A percentile compares a stretch with the other conserved stretches of the same genome.
Evolutionary conservation across 352 stramenopile genomes (phyloP).

Genomic region (Phytophthora meadii): DNA sequence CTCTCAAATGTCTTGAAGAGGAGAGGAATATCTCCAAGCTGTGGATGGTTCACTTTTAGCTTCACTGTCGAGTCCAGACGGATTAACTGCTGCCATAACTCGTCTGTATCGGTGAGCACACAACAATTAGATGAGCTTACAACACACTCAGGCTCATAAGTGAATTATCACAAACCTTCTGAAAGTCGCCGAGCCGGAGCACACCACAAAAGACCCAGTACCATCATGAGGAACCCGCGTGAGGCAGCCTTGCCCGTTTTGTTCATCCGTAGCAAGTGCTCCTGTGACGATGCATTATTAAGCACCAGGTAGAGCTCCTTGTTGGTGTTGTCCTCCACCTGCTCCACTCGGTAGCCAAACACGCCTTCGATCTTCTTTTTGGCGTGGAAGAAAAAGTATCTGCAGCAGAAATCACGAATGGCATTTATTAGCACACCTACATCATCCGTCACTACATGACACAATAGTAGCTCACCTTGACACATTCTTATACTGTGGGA

Average conservation of each 20-base stretch:
- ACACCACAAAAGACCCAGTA: conserved; percentile 85
- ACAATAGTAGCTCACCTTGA: conserved; percentile 43
- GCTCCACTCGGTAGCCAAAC: conserved; percentile 80
- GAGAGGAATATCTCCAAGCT: conserved; percentile 74
- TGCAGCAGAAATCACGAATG: conserved; percentile 20
- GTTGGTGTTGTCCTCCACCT: conserved; percentile 67
- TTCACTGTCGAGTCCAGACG: conserved; percentile 70
- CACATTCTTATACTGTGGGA: conserved; percentile 81
- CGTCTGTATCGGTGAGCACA: conserved; percentile 44
- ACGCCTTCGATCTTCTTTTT: conserved; percentile 79
- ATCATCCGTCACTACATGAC: background rate
- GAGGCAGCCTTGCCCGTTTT: conserved; percentile 69
- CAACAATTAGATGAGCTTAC: conserved; percentile 1
- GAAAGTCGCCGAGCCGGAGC: conserved; percentile 63
- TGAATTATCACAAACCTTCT: conserved; percentile 54
- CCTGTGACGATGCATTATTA: conserved; percentile 75
- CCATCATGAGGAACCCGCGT: conserved; percentile 83
- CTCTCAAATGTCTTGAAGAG: conserved; percentile 83
- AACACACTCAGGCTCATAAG: background rate
- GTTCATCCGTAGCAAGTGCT: conserved; percentile 79
- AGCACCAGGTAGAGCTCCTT: conserved; percentile 85
- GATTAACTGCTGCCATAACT: conserved; percentile 82
- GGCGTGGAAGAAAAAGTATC: conserved; percentile 82
- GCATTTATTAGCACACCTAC: conserved; percentile 1
- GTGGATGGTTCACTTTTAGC: conserved; percentile 62